Evolutionary conservation across 106 monocot genomes (phyloP).

Genomic region (Dactylorhiza incarnata): DNA sequence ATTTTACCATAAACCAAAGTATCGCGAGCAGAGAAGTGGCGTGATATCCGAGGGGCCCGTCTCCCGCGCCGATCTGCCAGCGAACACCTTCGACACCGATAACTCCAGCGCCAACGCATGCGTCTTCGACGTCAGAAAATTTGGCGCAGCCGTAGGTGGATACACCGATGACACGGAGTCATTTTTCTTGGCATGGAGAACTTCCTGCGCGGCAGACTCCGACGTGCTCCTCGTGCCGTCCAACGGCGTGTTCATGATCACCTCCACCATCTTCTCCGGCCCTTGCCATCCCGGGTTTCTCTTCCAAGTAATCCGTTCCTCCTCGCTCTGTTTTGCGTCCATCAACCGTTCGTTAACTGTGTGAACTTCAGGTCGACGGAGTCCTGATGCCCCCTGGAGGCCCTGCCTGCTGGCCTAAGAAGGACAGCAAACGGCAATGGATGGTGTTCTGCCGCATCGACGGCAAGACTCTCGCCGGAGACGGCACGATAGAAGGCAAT

Average conservation of each 20-base stretch:
- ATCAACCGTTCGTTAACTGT: not conserved
- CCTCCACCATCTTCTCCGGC: conserved; percentile 82
- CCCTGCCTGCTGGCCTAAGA: conserved; percentile 76
- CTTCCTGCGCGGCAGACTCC: conserved; percentile 44
- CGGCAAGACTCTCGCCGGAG: conserved; percentile 61
- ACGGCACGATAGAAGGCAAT: conserved; percentile 81
- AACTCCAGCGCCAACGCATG: conserved; percentile 27
- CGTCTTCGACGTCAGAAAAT: conserved; percentile 60
- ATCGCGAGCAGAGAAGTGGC: not conserved
- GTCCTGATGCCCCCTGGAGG: conserved; percentile 90
- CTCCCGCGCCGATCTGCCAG: not conserved
- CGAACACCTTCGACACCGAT: conserved; percentile 6
- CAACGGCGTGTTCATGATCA: conserved; percentile 58
- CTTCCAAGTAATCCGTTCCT: conserved; percentile 33
- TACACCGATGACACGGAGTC: conserved; percentile 73
- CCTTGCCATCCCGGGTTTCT: conserved; percentile 69
- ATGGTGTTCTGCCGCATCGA: conserved; percentile 69
- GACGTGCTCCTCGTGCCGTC: conserved; percentile 66
- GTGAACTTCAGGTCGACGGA: conserved; percentile 53
- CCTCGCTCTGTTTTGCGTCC: not conserved
- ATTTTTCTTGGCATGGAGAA: conserved; percentile 71
- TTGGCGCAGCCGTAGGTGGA: conserved; percentile 73
- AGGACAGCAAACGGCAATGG: conserved; percentile 82
- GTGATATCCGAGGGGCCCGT: not conserved
- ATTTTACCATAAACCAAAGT: conserved; percentile 5